Base-by-base conservation (phyloP, 495 filamentous ascomycete species). In the Pyronema domesticum region DNA sequence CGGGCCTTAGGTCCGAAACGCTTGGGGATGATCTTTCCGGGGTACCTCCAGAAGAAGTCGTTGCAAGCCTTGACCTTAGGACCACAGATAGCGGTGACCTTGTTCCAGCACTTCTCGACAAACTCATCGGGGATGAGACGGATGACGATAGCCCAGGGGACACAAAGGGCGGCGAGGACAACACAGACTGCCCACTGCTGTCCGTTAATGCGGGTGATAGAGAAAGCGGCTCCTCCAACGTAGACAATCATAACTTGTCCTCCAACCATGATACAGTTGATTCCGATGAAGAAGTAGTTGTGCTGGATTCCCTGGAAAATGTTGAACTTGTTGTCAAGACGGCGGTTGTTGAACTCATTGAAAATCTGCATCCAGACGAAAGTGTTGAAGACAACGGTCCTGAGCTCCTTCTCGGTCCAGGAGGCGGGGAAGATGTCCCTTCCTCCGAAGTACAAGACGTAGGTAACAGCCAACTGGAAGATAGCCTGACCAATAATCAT, bases 341-440 rank as follows among this genome's bases (percentile, higher is more conserved):
- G 83, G 46, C 86, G 84, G 68, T 88, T 89, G 73, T 91, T 94
- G 78, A 86, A 89, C 65, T 89, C 82, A 68, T 94, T 94, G 72
- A 93, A 94, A 58, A 94, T 89, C 57, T 94, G 86, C 86, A 94
- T 91, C 86, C 86, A 94, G 14, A 94, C 86, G 51, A 94, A 94
- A 3, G 85, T 85, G 70, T 94, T 94, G 76, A 94, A 94, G 6
- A 94, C 82, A 44, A 93, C 72, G 0, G 83, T 86, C 43, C 76
- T 68, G 46, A 89, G 71, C 58, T 83, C 70, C 1, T 63, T 70
- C 11, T 68, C 64, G 11, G 79, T 75, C 19, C 64, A 57, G 43
- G 73, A 72, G 5, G 23, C 23, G 17, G 60, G 63, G 19, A 89
- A 74, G 23, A 93, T 77, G 0, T 69, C 56, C 18, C 68, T 59